Evolutionary conservation across 331 rosid genomes (phyloP).

Genomic region (Acacia pycnantha): DNA sequence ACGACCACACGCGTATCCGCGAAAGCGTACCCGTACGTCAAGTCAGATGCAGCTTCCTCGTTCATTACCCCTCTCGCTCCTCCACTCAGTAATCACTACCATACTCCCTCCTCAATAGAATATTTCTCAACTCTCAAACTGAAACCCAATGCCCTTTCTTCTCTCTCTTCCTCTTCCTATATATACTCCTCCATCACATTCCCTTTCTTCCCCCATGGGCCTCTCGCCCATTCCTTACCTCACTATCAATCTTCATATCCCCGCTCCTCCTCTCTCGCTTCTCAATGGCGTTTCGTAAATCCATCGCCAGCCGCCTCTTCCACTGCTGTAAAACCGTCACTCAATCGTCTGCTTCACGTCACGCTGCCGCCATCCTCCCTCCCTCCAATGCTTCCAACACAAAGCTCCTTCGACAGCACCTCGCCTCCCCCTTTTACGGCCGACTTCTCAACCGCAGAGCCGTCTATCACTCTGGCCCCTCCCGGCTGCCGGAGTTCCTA

Average conservation of each 20-base stretch:
- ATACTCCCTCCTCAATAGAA: no score
- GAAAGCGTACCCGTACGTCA: no score
- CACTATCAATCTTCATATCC: background rate
- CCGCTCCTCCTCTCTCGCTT: background rate
- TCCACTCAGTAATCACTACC: no score
- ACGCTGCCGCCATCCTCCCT: constrained; percentile 6
- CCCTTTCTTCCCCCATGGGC: background rate
- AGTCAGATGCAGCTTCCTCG: no score
- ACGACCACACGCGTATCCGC: no score
- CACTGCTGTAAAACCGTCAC: constrained; percentile 24
- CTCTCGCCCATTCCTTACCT: background rate
- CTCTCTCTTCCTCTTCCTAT: background rate
- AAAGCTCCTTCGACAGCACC: constrained; percentile 34
- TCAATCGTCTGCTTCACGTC: constrained; percentile 4
- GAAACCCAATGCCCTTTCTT: background rate
- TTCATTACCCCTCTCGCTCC: no score
- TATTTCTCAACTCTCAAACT: background rate
- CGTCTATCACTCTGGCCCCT: constrained; percentile 23
- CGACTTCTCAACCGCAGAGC: constrained; percentile 39
- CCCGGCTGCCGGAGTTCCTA: constrained; percentile 42
- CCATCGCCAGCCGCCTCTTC: constrained; percentile 32
- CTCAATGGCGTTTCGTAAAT: constrained; percentile 45
- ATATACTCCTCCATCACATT: no score
- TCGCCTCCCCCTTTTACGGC: constrained; percentile 35
- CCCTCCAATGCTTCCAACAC: constrained; percentile 18